Percentiles rank a stretch among this genome's conserved stretches.
phyloP scores from a whole-genome alignment of 208 protist genomes.

The Phytomonas serpens region DNA sequence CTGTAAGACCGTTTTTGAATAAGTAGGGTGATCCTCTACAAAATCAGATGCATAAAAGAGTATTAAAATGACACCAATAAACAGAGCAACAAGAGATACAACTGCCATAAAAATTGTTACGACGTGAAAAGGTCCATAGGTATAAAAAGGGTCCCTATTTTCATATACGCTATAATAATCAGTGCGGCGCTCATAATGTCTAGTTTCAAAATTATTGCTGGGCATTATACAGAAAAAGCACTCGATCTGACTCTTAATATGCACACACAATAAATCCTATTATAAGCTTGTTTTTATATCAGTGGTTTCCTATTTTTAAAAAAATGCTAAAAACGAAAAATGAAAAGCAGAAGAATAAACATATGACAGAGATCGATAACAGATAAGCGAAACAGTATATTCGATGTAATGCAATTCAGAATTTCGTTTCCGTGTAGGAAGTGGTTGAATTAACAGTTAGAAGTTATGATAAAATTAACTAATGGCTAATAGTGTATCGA shows the following conservation, averaged over 20 bases:
- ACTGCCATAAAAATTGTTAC: slow-evolving; percentile 39
- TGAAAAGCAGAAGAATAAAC: neutral
- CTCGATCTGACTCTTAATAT: neutral
- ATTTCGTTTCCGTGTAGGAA: neutral
- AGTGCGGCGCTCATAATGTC: neutral
- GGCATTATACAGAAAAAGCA: neutral
- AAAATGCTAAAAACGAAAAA: neutral
- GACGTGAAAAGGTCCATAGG: slow-evolving; percentile 37
- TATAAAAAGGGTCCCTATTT: slow-evolving; percentile 17
- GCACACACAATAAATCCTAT: neutral
- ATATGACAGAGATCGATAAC: neutral
- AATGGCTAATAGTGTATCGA: neutral
- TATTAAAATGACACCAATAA: slow-evolving; percentile 27
- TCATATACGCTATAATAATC: slow-evolving; percentile 10
- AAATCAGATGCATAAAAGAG: slow-evolving; percentile 34
- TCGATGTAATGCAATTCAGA: neutral
- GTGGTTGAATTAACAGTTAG: neutral
- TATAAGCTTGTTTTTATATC: neutral
- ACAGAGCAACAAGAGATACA: slow-evolving; percentile 20
- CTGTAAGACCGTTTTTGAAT: slow-evolving; percentile 24
- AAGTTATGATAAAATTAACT: neutral
- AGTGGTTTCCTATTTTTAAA: too few species aligned
- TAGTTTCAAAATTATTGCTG: neutral
- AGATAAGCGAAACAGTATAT: neutral
- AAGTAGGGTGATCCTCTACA: slow-evolving; percentile 46